Evolutionary conservation across 768 basidiomycete genomes (phyloP).

Genomic region (Tricholoma hemisulphureum): DNA sequence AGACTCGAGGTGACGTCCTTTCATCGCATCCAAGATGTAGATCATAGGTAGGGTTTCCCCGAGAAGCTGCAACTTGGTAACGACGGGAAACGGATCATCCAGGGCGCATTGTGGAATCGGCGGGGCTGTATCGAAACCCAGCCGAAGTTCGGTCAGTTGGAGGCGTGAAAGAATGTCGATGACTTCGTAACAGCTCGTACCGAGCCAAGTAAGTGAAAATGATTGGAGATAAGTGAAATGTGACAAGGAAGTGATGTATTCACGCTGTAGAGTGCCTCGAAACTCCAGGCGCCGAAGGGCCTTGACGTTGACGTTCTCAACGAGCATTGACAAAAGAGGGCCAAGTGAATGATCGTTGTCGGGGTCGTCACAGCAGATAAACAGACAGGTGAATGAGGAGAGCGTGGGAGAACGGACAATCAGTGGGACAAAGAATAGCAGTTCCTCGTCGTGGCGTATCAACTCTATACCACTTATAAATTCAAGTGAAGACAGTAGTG

Average conservation of each 20-base stretch:
- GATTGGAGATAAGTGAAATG: neutral
- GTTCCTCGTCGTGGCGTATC: too few relatives aligned
- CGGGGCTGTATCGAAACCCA: neutral
- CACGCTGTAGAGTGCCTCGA: neutral
- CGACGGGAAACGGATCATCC: neutral
- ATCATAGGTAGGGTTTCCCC: neutral
- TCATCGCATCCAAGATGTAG: neutral
- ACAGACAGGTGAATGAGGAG: too few relatives aligned
- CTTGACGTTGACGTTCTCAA: neutral
- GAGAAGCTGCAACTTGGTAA: neutral
- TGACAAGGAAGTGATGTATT: neutral
- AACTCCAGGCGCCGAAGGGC: neutral
- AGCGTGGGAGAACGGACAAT: too few relatives aligned
- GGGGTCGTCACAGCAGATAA: too few relatives aligned
- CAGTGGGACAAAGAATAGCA: too few relatives aligned
- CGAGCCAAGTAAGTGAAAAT: neutral
- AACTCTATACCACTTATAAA: too few relatives aligned
- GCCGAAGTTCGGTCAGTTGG: neutral
- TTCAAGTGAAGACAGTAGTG: neutral
- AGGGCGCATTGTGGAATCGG: too few relatives aligned
- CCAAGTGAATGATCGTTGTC: neutral
- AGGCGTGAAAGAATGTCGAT: neutral
- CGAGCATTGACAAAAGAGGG: conserved; percentile 1
- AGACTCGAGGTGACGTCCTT: neutral
- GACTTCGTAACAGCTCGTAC: neutral